Percentiles rank a stretch among this genome's conserved stretches.
These are phyloP conservation scores for Metschnikowia borealis DNA, from an alignment of 805 yeast genomes.

Conservation along the genomic window DNA sequence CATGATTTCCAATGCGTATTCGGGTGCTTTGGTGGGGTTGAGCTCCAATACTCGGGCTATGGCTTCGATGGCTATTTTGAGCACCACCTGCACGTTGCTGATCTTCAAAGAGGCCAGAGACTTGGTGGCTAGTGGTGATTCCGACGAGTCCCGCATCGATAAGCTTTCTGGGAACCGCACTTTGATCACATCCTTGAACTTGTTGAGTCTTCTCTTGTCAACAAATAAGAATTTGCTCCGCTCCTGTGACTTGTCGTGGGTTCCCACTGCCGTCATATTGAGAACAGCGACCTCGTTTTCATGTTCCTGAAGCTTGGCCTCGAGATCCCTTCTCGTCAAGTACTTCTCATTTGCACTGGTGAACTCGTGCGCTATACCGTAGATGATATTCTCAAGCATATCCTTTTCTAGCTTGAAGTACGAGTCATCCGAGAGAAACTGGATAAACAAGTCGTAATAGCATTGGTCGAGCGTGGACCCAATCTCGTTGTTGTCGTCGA, in stretches of 20 bases:
- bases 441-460: constrained; percentile 67
- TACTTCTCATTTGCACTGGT: constrained; percentile 35
- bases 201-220: constrained; percentile 46
- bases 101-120: constrained; percentile 31
- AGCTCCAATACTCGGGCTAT: constrained; percentile 74
- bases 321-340: constrained; percentile 32
- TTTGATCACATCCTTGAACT: constrained; percentile 56
- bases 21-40: constrained; percentile 57
- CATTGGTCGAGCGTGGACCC: constrained; percentile 61
- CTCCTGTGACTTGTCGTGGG: constrained; percentile 19
- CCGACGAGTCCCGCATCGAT: constrained; percentile 11
- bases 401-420: constrained; percentile 73
- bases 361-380: constrained; percentile 43
- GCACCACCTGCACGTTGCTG: constrained; percentile 53
- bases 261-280: constrained; percentile 15
- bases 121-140: constrained; percentile 13
- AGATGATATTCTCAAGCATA: constrained; percentile 54
- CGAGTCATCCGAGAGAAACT: constrained; percentile 59
- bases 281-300: constrained; percentile 25
- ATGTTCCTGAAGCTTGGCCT: constrained; percentile 32
- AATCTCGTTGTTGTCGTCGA: constrained; percentile 46
- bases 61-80: constrained; percentile 69
- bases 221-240: constrained; percentile 29
- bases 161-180: constrained; percentile 31
- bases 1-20: constrained; percentile 59